phyloP scores from a whole-genome alignment of 345 rosid genomes.

The Eucalyptus caleyi region DNA sequence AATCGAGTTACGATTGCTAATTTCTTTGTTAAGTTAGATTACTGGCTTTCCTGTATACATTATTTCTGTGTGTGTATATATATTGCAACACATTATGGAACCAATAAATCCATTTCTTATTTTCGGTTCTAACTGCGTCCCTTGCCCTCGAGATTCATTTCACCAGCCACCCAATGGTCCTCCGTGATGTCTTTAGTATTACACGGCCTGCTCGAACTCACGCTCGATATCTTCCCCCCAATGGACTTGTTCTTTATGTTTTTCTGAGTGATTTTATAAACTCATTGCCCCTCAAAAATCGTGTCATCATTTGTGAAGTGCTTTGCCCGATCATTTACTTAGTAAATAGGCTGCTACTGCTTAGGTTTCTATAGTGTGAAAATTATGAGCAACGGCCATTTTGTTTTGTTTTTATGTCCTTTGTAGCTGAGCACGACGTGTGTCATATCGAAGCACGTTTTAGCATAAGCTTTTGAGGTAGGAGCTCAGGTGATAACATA shows the following conservation, averaged over 20 bases:
- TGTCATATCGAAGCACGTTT: neutral
- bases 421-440: neutral
- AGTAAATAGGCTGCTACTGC: neutral
- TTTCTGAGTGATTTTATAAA: neutral
- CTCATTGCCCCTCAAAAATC: neutral
- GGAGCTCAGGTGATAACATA: neutral
- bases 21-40: neutral
- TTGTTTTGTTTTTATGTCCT: neutral
- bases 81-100: neutral
- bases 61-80: no score
- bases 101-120: neutral
- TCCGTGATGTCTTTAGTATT: neutral
- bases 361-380: neutral
- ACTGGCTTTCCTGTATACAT: neutral
- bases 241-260: neutral
- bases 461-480: neutral
- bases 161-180: neutral
- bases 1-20: neutral
- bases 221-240: neutral
- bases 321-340: neutral
- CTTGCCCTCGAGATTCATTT: neutral
- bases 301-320: neutral
- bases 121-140: neutral
- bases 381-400: neutral
- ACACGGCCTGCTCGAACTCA: neutral